Percentiles rank a stretch among this genome's conserved stretches.
Evolutionary conservation across 2,329 filamentous ascomycete genomes (phyloP).

Genomic region (Chaetomiaceae sp.): DNA sequence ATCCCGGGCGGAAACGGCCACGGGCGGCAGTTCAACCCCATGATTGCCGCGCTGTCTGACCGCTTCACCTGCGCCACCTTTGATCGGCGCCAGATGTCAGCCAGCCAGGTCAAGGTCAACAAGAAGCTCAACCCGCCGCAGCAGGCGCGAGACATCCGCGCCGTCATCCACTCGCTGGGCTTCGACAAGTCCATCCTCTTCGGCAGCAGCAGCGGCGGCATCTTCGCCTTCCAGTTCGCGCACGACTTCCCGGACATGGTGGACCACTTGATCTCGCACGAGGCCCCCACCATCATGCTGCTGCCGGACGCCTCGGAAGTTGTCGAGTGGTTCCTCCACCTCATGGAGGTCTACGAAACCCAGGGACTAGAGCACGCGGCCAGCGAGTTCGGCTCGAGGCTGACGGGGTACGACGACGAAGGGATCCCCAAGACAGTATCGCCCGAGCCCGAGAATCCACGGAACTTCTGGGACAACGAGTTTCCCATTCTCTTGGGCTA

Average conservation of each 20-base stretch:
- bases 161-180: conserved; percentile 26
- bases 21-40: conserved; percentile 27
- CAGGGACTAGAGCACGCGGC: conserved; percentile 20
- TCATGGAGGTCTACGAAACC: conserved; percentile 21
- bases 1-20: conserved; percentile 32
- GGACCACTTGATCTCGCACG: conserved; percentile 29
- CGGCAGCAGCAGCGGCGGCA: conserved; percentile 28
- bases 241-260: conserved; percentile 27
- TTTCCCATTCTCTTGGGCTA: conserved; percentile 20
- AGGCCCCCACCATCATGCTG: conserved; percentile 25
- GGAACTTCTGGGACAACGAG: conserved; percentile 30
- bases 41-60: conserved; percentile 26
- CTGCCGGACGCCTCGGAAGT: conserved; percentile 25
- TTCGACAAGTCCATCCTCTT: conserved; percentile 26
- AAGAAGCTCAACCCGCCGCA: conserved; percentile 25
- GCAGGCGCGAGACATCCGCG: conserved; percentile 29
- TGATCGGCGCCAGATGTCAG: conserved; percentile 31
- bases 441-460: conserved; percentile 21
- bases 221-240: conserved; percentile 29
- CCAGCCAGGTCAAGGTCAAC: conserved; percentile 23
- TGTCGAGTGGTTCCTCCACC: conserved; percentile 22
- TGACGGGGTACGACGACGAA: conserved; percentile 27
- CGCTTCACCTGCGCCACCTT: conserved; percentile 29
- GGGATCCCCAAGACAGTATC: conserved; percentile 18
- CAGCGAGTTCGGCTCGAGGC: conserved; percentile 15